phyloP scores from a whole-genome alignment of 176 grass and related monocot species.

The Stipa capillata region DNA sequence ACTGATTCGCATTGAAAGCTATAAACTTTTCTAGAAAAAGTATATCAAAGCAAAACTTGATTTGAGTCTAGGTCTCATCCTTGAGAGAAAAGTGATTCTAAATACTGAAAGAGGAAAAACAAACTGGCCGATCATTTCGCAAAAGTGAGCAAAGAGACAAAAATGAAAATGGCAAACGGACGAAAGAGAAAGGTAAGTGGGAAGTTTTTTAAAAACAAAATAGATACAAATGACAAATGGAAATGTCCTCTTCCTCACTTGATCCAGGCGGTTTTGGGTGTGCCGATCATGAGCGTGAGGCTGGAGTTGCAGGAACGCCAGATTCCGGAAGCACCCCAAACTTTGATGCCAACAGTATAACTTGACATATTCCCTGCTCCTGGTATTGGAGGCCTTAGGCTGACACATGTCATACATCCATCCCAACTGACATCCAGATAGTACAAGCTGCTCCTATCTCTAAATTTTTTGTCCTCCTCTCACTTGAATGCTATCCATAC shows the following conservation, averaged over 20 bases:
- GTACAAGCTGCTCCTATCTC: neutral
- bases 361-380: constrained; percentile 20
- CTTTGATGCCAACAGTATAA: constrained; percentile 44
- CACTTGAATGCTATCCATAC: constrained; percentile 21
- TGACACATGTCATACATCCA: constrained; percentile 12
- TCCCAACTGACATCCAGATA: neutral
- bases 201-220: too few relatives aligned
- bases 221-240: too few relatives aligned
- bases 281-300: constrained; percentile 2
- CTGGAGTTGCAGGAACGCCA: constrained; percentile 9
- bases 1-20: too few relatives aligned
- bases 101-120: too few relatives aligned
- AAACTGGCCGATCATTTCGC: too few relatives aligned
- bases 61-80: too few relatives aligned
- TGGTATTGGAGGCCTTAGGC: neutral
- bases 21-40: too few relatives aligned
- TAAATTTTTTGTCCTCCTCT: neutral
- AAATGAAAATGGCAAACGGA: too few relatives aligned
- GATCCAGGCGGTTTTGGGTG: neutral
- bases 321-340: neutral
- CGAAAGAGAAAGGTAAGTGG: too few relatives aligned
- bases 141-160: too few relatives aligned
- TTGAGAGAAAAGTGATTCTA: too few relatives aligned
- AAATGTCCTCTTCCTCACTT: neutral
- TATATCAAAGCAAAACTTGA: too few relatives aligned